A percentile compares a stretch with the other conserved stretches of the same genome.
phyloP scores from a whole-genome alignment of 2,329 filamentous ascomycete genomes.

The Trichoderma sp. region DNA sequence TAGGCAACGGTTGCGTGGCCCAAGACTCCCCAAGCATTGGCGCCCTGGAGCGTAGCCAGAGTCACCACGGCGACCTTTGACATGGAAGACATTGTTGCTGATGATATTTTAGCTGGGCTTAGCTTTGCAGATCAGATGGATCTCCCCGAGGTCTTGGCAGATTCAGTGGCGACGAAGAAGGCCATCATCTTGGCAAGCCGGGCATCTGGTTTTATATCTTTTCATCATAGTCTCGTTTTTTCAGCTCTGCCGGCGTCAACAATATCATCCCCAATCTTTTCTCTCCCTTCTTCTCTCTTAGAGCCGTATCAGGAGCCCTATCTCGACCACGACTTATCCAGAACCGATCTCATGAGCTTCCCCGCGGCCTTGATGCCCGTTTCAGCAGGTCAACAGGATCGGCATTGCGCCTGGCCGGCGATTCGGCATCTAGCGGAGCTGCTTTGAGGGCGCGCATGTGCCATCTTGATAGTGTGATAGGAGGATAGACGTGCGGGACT shows the following conservation, averaged over 20 bases:
- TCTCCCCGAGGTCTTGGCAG: not conserved
- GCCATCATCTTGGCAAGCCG: not conserved
- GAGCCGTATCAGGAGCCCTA: not conserved
- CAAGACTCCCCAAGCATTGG: conserved; percentile 40
- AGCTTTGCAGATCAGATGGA: not conserved
- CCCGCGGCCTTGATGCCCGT: conserved; percentile 20
- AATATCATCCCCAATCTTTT: not conserved
- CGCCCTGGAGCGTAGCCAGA: conserved; percentile 22
- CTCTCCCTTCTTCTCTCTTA: not conserved
- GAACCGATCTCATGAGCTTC: not conserved
- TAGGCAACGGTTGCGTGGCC: conserved; percentile 55
- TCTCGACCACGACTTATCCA: conserved; percentile 5
- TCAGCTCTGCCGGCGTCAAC: not conserved
- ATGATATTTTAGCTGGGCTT: not conserved
- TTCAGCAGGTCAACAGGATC: conserved; percentile 25
- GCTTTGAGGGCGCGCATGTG: conserved; percentile 13
- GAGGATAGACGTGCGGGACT: conserved; percentile 2
- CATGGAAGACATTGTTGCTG: conserved; percentile 17
- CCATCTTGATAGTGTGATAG: conserved; percentile 13
- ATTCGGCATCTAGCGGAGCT: conserved; percentile 20
- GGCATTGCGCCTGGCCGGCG: conserved; percentile 18
- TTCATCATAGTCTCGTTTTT: not conserved
- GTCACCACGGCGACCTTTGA: conserved; percentile 19
- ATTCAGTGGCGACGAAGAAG: not conserved
- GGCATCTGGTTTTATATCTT: not conserved